Percentiles rank a stretch among this genome's conserved stretches.
Conservation (phyloP, 2,329 filamentous ascomycete genomes). For the Fusarium pseudocircinatum region DNA sequence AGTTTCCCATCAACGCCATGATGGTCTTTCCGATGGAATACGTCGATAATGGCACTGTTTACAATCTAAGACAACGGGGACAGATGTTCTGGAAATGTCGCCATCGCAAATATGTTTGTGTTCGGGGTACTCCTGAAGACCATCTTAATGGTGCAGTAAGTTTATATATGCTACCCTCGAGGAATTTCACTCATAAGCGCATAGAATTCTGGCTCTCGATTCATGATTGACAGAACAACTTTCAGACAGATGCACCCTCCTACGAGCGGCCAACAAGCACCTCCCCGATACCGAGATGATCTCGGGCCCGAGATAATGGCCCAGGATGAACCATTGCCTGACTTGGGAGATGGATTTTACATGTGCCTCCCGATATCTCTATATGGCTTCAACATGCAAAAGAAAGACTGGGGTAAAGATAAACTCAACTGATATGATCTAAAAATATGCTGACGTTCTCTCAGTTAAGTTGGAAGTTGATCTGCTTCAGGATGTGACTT, state of each 20-base stretch:
- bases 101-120: background rate
- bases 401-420: background rate
- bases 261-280: rapidly evolving
- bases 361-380: background rate
- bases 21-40: background rate
- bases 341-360: background rate
- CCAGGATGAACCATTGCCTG: background rate
- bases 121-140: background rate
- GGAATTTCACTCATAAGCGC: rapidly evolving
- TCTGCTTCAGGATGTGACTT: background rate
- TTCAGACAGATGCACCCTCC: background rate
- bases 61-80: background rate
- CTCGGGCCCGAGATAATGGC: background rate
- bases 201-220: background rate
- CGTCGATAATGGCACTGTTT: rapidly evolving
- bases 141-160: background rate
- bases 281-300: rapidly evolving
- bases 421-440: rapidly evolving
- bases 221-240: background rate
- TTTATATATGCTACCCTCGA: rapidly evolving
- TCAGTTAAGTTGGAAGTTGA: background rate
- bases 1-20: background rate
- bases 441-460: rapidly evolving
- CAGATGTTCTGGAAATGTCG: background rate
- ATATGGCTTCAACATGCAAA: background rate